These are phyloP conservation scores for Euphrasia confusa DNA, from an alignment of 257 asterid genomes.

Conservation along the genomic window DNA sequence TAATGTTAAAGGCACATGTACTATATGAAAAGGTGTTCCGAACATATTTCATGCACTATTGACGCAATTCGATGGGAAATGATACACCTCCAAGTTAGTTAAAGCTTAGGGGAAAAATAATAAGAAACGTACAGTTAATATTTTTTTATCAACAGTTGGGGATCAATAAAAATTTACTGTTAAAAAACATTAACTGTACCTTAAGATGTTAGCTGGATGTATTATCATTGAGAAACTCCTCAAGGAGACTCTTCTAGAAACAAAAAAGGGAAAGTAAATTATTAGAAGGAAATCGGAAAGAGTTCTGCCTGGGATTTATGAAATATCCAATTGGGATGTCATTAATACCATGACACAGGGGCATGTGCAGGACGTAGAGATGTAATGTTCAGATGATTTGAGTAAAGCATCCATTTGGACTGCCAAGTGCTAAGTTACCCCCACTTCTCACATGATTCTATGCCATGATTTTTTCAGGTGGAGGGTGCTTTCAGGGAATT, in stretches of 20 bases:
- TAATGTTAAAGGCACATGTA: constrained; percentile 10
- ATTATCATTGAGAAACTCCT: constrained; percentile 2
- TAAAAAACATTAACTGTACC: background rate
- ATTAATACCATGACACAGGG: background rate
- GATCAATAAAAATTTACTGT: background rate
- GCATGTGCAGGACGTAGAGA: constrained; percentile 6
- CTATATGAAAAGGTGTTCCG: constrained; percentile 11
- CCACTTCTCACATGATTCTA: constrained; percentile 22
- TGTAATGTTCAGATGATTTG: background rate
- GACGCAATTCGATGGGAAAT: constrained; percentile 12
- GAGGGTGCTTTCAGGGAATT: constrained; percentile 57
- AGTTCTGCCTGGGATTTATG: background rate
- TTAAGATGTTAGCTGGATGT: background rate
- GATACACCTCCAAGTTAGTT: background rate
- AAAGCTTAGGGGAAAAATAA: background rate
- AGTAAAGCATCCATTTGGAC: constrained; percentile 1
- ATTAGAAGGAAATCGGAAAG: background rate
- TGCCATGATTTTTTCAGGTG: constrained; percentile 41
- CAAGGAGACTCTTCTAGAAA: background rate
- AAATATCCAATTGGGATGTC: background rate
- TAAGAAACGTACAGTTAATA: background rate
- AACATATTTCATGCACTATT: background rate
- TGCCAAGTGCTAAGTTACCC: constrained; percentile 9
- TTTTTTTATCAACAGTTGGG: background rate
- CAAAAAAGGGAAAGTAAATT: background rate